A percentile compares a stretch with the other conserved stretches of the same genome.
phyloP scores from a whole-genome alignment of 225 moss, liverwort and hornwort species.

The Marchantia polymorpha region DNA sequence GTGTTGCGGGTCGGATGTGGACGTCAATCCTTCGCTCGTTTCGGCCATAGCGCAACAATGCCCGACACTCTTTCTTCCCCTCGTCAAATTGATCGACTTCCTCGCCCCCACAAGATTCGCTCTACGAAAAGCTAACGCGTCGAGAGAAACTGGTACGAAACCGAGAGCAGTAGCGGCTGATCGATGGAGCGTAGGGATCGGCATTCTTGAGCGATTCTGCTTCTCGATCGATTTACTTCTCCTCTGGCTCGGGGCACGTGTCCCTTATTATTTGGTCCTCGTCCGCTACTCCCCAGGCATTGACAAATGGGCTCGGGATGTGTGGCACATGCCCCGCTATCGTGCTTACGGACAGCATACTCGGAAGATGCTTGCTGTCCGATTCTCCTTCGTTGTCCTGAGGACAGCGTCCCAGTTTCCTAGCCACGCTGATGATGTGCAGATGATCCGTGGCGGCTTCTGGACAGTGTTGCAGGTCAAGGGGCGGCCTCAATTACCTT shows the following conservation, averaged over 20 bases:
- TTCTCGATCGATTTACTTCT: too few species aligned
- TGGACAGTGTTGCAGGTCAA: too few species aligned
- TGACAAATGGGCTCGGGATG: not conserved
- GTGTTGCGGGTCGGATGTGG: slow-evolving; percentile 25
- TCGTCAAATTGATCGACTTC: not conserved
- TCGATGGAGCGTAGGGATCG: not conserved
- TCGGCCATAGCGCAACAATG: slow-evolving; percentile 3
- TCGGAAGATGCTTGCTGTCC: not conserved
- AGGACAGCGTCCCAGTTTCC: too few species aligned
- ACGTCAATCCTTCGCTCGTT: not conserved
- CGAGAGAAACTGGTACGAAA: not conserved
- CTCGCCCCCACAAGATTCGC: not conserved
- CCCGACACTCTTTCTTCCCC: not conserved
- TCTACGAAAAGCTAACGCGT: not conserved
- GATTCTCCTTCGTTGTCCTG: too few species aligned
- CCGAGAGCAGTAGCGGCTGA: not conserved
- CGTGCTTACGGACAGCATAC: not conserved
- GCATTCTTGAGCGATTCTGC: not conserved
- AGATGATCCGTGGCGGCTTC: not conserved
- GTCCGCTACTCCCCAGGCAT: not conserved
- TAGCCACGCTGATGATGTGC: not conserved
- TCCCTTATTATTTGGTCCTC: not conserved
- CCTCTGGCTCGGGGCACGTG: not conserved
- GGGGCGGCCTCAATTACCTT: too few species aligned
- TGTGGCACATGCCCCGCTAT: not conserved